Conservation (phyloP, 2,329 filamentous ascomycete genomes). For the Penicillium hesseltinei region DNA sequence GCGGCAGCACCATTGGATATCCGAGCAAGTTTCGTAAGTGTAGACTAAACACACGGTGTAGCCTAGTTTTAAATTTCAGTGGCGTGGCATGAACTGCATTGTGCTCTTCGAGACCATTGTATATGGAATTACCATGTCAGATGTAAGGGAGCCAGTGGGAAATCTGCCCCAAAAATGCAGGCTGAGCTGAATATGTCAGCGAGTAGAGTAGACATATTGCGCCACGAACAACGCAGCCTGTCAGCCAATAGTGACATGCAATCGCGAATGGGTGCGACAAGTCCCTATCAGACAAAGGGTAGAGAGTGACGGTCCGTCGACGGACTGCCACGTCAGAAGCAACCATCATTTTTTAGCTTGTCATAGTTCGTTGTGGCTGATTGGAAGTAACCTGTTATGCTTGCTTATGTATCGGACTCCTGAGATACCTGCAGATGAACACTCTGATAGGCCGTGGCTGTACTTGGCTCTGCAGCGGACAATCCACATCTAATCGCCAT, state of each 20-base stretch:
- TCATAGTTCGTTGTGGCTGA: constrained; percentile 14
- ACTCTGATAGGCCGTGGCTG: constrained; percentile 17
- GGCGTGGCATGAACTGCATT: not conserved
- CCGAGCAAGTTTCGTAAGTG: constrained; percentile 3
- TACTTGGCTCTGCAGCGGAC: constrained; percentile 10
- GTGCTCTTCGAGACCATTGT: constrained; percentile 2
- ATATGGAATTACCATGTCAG: constrained; percentile 3
- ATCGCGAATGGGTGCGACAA: constrained; percentile 8
- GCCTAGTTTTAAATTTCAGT: not conserved
- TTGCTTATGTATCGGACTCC: constrained; percentile 22
- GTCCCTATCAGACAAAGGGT: constrained; percentile 15
- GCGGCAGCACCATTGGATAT: constrained; percentile 11
- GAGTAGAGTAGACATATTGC: not conserved
- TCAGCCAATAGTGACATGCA: constrained; percentile 4
- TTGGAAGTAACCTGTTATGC: constrained; percentile 4
- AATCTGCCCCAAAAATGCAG: constrained; percentile 3
- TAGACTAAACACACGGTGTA: not conserved
- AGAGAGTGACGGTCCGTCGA: constrained; percentile 12
- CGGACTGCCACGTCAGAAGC: constrained; percentile 37
- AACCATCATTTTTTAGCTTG: constrained; percentile 13
- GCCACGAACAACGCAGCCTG: not conserved
- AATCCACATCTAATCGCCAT: constrained; percentile 6
- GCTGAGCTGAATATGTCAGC: constrained; percentile 10
- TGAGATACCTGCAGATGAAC: not conserved
- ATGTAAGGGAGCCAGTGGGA: constrained; percentile 13